A percentile compares a stretch with the other conserved stretches of the same genome.
Conservation (phyloP, 768 basidiomycete species). For the Tephrocybe sp. region DNA sequence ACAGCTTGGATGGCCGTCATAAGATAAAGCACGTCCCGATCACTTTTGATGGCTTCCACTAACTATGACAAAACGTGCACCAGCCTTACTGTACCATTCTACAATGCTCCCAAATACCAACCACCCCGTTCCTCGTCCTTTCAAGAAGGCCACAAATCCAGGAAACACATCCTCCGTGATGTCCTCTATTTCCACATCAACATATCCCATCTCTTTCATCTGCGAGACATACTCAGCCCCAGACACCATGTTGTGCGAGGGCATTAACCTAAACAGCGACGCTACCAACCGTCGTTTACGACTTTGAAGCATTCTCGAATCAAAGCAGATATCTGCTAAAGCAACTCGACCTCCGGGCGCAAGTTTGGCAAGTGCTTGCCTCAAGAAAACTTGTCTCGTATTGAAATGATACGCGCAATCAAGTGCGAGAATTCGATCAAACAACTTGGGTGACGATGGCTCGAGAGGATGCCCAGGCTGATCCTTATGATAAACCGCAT, state of each 20-base stretch:
- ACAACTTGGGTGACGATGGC: constrained; percentile 30
- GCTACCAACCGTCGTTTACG: constrained; percentile 26
- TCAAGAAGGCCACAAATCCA: constrained; percentile 51
- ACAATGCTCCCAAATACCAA: constrained; percentile 40
- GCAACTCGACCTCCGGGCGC: constrained; percentile 51
- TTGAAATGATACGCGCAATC: constrained; percentile 74
- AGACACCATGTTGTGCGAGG: constrained; percentile 48
- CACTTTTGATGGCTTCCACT: constrained; percentile 24
- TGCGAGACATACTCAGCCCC: constrained; percentile 40
- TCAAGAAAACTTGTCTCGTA: constrained; percentile 50
- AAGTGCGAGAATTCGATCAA: constrained; percentile 55
- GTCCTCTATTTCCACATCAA: constrained; percentile 54
- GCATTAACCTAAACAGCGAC: constrained; percentile 42
- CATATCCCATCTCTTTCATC: constrained; percentile 52
- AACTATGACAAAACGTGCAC: constrained; percentile 53
- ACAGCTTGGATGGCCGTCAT: constrained; percentile 82
- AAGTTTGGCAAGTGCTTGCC: constrained; percentile 47
- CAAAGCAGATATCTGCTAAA: constrained; percentile 63
- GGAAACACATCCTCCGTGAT: constrained; percentile 60
- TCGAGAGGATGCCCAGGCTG: constrained; percentile 43
- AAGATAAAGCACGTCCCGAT: constrained; percentile 8
- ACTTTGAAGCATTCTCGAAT: constrained; percentile 24
- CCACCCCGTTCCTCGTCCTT: constrained; percentile 42
- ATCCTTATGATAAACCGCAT: constrained; percentile 45
- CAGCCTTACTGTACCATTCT: constrained; percentile 33